Base-by-base conservation (phyloP, 2,329 filamentous ascomycete species). In the Gremmenia infestans region DNA sequence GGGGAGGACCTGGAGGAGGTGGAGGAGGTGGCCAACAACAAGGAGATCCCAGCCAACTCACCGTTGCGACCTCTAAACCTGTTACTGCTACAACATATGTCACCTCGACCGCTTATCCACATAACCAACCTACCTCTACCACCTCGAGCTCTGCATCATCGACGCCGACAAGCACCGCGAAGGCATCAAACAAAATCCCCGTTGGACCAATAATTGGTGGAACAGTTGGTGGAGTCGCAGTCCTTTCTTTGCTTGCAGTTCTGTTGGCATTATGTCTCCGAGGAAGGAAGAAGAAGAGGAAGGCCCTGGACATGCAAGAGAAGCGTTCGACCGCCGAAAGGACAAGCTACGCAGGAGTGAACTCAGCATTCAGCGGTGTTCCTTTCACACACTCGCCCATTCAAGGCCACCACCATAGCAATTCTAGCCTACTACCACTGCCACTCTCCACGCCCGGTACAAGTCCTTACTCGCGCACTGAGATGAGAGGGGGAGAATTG, bases 311-410 rank as follows among this genome's bases (percentile, higher is more conserved):
- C 7, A 32, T 15, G 14, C 22, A 48, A 46, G 48, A 46, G 19
- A 59, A 53, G 40, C 28, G 50, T 32, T 46, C 49, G 17, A 53
- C 37, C 7, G 52, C 56, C 15, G 43, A 60, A n/a, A 54, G 53
- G 17, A 53, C 59, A 25, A 61, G 60, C 39, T 64, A 66, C 39
- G 49, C 54, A 14, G 54, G 56, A 28, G 54, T 65, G 5, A 63
- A 65, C 36, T 40, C 53, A 15, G 49, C 56, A 6, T 64, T 65
- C 37, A 15, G 56, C 19, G 62, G 64, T 15, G 60, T 64, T 14
- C 58, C 60, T 22, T 65, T 64, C 28, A 42, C 48, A 5, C 37
- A 45, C 11, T 40, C 58, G 2, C 37, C 48, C 14, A 51, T 35
- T 12, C 47, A 45, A 17, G 57, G 49, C 9, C 52, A 51, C n/a